Evolutionary conservation across 2,329 filamentous ascomycete genomes (phyloP).

Genomic region (Curvularia sp.): DNA sequence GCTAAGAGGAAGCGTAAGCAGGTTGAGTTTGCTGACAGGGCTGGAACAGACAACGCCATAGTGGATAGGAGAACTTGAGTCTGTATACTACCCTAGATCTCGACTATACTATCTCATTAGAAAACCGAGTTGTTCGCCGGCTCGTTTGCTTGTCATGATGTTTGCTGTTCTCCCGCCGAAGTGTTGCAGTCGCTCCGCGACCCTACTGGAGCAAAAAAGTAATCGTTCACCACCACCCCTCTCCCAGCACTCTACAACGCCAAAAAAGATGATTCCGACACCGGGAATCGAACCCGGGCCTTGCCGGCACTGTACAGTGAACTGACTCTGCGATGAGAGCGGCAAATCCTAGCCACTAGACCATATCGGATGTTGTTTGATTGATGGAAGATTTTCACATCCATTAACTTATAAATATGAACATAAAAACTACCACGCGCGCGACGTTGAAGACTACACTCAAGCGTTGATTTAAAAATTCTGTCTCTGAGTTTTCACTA

Average conservation of each 20-base stretch:
- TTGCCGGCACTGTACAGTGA: constrained; percentile 19
- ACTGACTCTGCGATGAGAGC: constrained; percentile 19
- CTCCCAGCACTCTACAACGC: not conserved
- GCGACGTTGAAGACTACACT: too few species aligned
- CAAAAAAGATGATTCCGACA: constrained; percentile 19
- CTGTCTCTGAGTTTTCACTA: not conserved
- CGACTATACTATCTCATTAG: not conserved
- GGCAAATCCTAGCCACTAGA: constrained; percentile 25
- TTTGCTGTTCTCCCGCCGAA: not conserved
- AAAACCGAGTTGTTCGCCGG: not conserved
- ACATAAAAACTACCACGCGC: too few species aligned
- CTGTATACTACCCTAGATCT: not conserved
- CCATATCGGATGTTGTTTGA: constrained; percentile 16
- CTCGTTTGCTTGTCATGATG: not conserved
- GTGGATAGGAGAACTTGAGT: not conserved
- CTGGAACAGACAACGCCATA: not conserved
- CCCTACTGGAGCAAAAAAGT: not conserved
- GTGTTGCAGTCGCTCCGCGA: not conserved
- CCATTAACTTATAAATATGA: too few species aligned
- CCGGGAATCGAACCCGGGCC: constrained; percentile 25
- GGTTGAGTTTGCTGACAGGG: not conserved
- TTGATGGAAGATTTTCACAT: not conserved
- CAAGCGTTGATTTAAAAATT: too few species aligned
- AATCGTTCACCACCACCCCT: not conserved
- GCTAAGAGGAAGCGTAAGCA: too few species aligned